phyloP scores from a whole-genome alignment of 805 yeast species.

The Candida pseudoglaebosa region DNA sequence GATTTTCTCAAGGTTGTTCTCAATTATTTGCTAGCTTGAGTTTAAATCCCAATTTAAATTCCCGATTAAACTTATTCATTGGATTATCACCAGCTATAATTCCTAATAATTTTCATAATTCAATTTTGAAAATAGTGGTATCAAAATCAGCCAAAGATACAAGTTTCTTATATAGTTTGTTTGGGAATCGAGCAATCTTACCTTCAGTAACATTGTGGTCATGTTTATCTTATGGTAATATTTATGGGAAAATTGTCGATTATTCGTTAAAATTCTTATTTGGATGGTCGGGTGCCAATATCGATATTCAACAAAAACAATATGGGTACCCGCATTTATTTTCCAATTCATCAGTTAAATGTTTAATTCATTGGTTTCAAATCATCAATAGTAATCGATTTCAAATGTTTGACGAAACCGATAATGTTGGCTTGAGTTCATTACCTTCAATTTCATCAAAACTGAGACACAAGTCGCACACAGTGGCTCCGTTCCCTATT shows the following conservation, averaged over 20 bases:
- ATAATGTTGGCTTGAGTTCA: constrained; percentile 19
- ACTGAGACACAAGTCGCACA: constrained; percentile 15
- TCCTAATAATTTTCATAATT: constrained; percentile 22
- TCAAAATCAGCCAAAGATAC: constrained; percentile 23
- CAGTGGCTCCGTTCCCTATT: constrained; percentile 26
- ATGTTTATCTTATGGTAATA: constrained; percentile 15
- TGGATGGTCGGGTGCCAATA: constrained; percentile 26
- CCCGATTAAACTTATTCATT: constrained; percentile 19
- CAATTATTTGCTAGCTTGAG: constrained; percentile 30
- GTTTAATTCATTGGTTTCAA: constrained; percentile 30
- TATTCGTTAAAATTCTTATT: constrained; percentile 19
- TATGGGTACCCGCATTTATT: constrained; percentile 30
- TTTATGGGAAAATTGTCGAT: constrained; percentile 24
- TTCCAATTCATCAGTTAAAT: constrained; percentile 25
- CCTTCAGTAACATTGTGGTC: constrained; percentile 30
- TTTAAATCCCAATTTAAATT: constrained; percentile 20
- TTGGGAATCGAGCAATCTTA: constrained; percentile 25
- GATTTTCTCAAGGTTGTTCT: constrained; percentile 30
- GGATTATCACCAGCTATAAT: constrained; percentile 29
- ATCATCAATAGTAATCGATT: constrained; percentile 25
- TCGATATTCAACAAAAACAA: constrained; percentile 18
- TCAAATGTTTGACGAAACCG: constrained; percentile 31
- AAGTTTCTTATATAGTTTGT: constrained; percentile 19
- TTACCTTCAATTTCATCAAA: constrained; percentile 15
- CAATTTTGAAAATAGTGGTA: constrained; percentile 21